Percentiles rank a stretch among this genome's conserved stretches.
These are phyloP conservation scores for Debaryomyces hansenii DNA, from an alignment of 805 yeast species.

Conservation along the genomic window DNA sequence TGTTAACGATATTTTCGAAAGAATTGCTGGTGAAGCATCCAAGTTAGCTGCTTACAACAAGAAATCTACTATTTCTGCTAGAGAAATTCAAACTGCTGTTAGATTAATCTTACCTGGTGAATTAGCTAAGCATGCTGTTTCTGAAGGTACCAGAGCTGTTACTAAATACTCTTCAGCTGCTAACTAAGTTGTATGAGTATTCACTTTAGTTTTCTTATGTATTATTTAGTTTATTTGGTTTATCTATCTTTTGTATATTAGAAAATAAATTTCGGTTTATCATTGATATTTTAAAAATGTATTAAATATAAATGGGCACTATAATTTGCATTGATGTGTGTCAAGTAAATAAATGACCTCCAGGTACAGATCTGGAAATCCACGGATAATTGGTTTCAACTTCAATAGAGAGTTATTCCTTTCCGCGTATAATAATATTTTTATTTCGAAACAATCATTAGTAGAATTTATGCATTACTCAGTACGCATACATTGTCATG, in stretches of 20 bases:
- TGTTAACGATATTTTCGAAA: slow-evolving; percentile 96
- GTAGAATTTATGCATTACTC: too few relatives aligned
- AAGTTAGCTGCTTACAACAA: slow-evolving; percentile 98
- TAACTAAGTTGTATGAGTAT: slow-evolving; percentile 20
- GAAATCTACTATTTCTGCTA: slow-evolving; percentile 95
- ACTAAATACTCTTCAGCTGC: slow-evolving; percentile 85
- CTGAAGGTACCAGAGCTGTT: slow-evolving; percentile 98
- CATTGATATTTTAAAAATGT: neutral
- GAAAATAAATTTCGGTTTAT: slow-evolving; percentile 7
- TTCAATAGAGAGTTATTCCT: too few relatives aligned
- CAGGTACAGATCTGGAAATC: too few relatives aligned
- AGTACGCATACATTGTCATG: too few relatives aligned
- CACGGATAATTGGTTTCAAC: too few relatives aligned
- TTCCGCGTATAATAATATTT: too few relatives aligned
- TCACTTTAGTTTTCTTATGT: slow-evolving; percentile 9
- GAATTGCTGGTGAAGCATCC: slow-evolving; percentile 97
- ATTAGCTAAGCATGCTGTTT: slow-evolving; percentile 96
- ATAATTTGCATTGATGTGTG: too few relatives aligned
- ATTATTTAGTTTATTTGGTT: slow-evolving; percentile 9
- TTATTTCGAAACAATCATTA: too few relatives aligned
- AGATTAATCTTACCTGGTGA: slow-evolving; percentile 98
- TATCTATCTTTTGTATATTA: slow-evolving; percentile 9
- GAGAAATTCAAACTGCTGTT: slow-evolving; percentile 98
- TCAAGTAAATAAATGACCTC: too few relatives aligned
- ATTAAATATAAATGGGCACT: too few relatives aligned